phyloP scores from a whole-genome alignment of 2,329 filamentous ascomycete genomes.

The Fusarium robinianum region DNA sequence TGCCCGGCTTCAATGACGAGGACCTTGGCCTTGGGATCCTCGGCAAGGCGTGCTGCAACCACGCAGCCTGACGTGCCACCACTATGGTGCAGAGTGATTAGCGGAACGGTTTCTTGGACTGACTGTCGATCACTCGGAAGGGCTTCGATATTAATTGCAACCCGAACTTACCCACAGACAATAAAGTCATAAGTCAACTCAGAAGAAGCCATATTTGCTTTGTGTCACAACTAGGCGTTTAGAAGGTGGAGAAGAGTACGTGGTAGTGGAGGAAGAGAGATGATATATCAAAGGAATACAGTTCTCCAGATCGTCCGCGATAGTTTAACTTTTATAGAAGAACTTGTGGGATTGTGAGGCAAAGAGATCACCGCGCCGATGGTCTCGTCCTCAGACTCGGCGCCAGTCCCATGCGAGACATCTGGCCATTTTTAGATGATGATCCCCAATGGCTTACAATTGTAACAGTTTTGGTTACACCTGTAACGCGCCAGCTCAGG shows the following conservation, averaged over 20 bases:
- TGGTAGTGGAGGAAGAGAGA: background rate
- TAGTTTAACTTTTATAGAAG: too few species aligned
- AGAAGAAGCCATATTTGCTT: slow-evolving; percentile 24
- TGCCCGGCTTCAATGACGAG: slow-evolving; percentile 46
- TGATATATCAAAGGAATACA: background rate
- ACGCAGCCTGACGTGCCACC: slow-evolving; percentile 47
- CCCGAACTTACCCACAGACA: slow-evolving; percentile 42
- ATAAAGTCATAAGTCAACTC: slow-evolving; percentile 41
- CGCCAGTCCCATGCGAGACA: background rate
- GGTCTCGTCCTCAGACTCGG: too few species aligned
- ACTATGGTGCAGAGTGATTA: slow-evolving; percentile 21
- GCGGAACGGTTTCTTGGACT: background rate
- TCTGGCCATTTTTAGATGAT: slow-evolving; percentile 4
- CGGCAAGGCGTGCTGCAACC: slow-evolving; percentile 45
- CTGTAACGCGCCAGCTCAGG: slow-evolving; percentile 6
- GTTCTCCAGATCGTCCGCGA: too few species aligned
- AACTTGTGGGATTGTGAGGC: too few species aligned
- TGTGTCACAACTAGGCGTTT: background rate
- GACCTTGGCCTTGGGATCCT: slow-evolving; percentile 37
- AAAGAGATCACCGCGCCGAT: too few species aligned
- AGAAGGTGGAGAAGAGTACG: background rate
- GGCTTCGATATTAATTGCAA: background rate
- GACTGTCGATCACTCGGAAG: slow-evolving; percentile 5
- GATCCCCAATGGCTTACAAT: slow-evolving; percentile 12
- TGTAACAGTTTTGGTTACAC: slow-evolving; percentile 11